Conservation (phyloP, 2,329 filamentous ascomycete genomes). For the Aureobasidium leucospermi region DNA sequence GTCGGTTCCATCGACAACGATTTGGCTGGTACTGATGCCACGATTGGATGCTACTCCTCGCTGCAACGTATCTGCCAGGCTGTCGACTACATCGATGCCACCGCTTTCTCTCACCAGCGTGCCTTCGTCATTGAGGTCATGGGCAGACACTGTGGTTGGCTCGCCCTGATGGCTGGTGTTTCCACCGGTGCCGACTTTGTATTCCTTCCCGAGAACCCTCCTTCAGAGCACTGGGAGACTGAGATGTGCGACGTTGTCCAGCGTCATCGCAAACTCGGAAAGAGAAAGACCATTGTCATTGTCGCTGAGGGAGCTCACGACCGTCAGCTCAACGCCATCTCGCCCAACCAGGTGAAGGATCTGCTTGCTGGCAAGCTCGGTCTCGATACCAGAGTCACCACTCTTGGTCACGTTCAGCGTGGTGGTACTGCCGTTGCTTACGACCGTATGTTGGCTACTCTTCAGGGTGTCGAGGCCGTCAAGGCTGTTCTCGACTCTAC, state of each 20-base stretch:
- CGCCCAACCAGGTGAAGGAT: conserved; percentile 72
- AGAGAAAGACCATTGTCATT: conserved; percentile 96
- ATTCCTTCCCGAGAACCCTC: conserved; percentile 92
- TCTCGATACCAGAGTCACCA: conserved; percentile 89
- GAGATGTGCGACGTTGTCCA: conserved; percentile 75
- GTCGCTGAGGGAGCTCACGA: conserved; percentile 93
- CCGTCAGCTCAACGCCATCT: conserved; percentile 74
- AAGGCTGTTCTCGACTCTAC: conserved; percentile 84
- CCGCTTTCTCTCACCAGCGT: conserved; percentile 85
- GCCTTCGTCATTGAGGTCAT: conserved; percentile 98
- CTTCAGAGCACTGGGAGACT: conserved; percentile 76
- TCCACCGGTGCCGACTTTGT: conserved; percentile 93
- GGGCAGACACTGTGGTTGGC: conserved; percentile 96
- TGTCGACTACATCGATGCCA: conserved; percentile 95
- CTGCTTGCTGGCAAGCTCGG: conserved; percentile 74
- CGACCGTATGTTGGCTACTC: conserved; percentile 83
- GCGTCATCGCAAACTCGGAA: conserved; percentile 79
- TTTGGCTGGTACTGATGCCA: conserved; percentile 88
- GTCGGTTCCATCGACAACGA: conserved; percentile 99
- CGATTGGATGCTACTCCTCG: conserved; percentile 93
- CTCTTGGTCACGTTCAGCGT: conserved; percentile 93
- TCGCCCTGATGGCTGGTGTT: conserved; percentile 92
- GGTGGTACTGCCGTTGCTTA: conserved; percentile 89
- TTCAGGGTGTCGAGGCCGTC: conserved; percentile 92
- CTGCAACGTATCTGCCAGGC: conserved; percentile 89